Base-by-base conservation (phyloP, 2,329 filamentous ascomycete genomes). In the Zopfia rhizophila region DNA sequence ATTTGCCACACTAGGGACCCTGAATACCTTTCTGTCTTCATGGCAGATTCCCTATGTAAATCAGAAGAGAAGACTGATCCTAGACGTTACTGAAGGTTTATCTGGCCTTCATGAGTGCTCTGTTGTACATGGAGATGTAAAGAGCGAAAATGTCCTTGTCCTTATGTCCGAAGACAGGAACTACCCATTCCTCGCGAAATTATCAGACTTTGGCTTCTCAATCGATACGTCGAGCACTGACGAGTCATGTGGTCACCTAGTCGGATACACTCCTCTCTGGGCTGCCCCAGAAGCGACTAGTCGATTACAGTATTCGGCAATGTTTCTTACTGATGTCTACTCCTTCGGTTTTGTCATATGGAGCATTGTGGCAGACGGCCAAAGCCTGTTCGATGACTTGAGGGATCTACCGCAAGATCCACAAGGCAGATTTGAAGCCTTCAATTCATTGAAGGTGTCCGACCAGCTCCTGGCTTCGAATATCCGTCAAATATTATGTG, bases 91-190 rank as follows among this genome's bases (percentile, higher is more conserved):
- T 2, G 29, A 31, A 11, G 51, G 36, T 2, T 21, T 54, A 4
- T 41, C 35, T 7, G 43, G 39, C 7, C 47, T 54, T 3, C 51
- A 54, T 14, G 42, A 42, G 7, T 41, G 29, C 18, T 46, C 42
- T 3, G 48, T 54, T 7, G 39, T 54, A 10, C 51, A 54, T 38
- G 51, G 51, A 21, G 47, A 51, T 18, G 25, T 54, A 39, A 54
- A 54, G 12, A 42, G 48, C 29, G 43, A 54, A n/a, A 54, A 51
- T 27, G 47, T 54, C 3, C 31, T 54, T 10, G 48, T 50, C 5
- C 32, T 54, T 31, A 38, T n/a, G 31, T 30, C 22, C 23, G n/a
- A 29, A 44, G 8, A 39, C 16, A 18, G 3, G 8, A 7, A 12
- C 22, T 11, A 21, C 33, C 30, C 10, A 14, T 53, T 48, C 19